Evolutionary conservation across 2,329 filamentous ascomycete genomes (phyloP), one percentile per base, ranked within the genome.

Genomic region (Biscogniauxia marginata): DNA sequence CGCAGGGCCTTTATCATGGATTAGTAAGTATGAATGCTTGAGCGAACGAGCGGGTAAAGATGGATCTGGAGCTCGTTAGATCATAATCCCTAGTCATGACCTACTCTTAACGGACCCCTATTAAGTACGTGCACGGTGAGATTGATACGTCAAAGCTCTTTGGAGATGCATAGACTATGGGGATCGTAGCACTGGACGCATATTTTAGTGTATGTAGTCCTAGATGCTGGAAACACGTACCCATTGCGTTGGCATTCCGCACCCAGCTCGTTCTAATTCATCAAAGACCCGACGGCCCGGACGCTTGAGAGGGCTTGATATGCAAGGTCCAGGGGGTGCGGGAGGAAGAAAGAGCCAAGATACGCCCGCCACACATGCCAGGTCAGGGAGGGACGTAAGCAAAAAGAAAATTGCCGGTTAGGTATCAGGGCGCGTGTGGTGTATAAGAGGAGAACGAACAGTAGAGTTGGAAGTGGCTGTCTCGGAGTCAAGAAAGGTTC

Each of bases 251-350:
- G 30, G 30, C 30, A 39, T 39, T 16, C 30, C 30, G 30, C 30
- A 39, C 30, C 11, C n/a, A 16, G 30, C 30, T n/a, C n/a, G 30
- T 9, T 39, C 30, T 16, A n/a, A 39, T 39, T 39, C 30, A 39
- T 39, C 30, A 39, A 52, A 57, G 57, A 53, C 49, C 48, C 45
- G 46, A 57, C 34, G 46, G 55, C 21, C 53, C 46, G 56, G 57
- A 50, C 53, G 52, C 52, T 45, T 20, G 49, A 34, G 18, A 23
- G 22, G 24, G 34, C 20, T 24, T 22, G 22, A 18, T 52, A 58
- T 60, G 57, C 55, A 62, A 44, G 50, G 45, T 50, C 46, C 39
- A 58, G 61, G 61, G 56, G 53, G 21, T 46, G 52, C 48, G 18
- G 18, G 50, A 21, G 43, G 55, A 52, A 58, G 46, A 21, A 57